A percentile compares a stretch with the other conserved stretches of the same genome.
These are phyloP conservation scores for Anthoceros angustus DNA, from an alignment of 225 moss, liverwort and hornwort genomes.

Conservation along the genomic window DNA sequence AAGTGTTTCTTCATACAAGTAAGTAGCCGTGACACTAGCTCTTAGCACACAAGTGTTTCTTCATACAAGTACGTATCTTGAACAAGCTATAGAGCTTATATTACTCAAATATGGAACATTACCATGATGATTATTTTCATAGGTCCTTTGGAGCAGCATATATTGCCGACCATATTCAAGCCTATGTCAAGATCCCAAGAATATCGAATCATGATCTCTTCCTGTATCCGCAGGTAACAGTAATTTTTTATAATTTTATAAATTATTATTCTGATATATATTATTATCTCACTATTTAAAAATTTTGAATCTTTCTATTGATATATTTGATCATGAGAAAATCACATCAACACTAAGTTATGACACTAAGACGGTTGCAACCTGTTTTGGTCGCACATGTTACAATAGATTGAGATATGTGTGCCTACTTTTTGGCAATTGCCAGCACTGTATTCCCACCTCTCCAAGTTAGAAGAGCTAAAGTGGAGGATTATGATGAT, in stretches of 20 bases:
- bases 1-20: conserved; percentile 1
- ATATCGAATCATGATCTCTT: neutral
- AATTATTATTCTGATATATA: no score
- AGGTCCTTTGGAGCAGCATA: neutral
- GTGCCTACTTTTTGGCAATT: no score
- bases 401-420: neutral
- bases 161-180: neutral
- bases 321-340: neutral
- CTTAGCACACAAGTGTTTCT: neutral
- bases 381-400: neutral
- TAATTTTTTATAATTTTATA: neutral
- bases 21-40: neutral
- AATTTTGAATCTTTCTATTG: neutral
- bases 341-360: neutral
- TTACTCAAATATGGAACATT: neutral
- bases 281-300: neutral
- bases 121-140: neutral
- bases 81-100: neutral
- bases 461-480: conserved; percentile 31
- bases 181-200: neutral
- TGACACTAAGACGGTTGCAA: no score
- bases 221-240: neutral
- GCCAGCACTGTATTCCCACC: conserved; percentile 23
- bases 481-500: conserved; percentile 39
- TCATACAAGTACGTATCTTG: neutral